phyloP scores from a whole-genome alignment of 192 early-diverging fungal genomes.

The Phycomyces nitens region DNA sequence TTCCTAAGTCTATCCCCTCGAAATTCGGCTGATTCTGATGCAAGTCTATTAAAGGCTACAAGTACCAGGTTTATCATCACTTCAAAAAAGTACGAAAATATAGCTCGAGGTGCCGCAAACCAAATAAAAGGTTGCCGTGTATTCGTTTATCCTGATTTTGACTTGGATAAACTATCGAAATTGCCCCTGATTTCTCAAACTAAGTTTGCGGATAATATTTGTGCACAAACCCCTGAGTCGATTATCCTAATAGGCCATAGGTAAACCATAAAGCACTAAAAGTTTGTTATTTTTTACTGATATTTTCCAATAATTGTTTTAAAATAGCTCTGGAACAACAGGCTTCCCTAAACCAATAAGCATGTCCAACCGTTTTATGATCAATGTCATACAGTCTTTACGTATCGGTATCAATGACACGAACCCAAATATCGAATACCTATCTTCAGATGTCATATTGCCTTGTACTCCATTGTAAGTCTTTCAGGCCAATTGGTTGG shows the following conservation, averaged over 20 bases:
- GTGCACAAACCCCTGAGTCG: too few relatives aligned
- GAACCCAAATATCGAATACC: too few relatives aligned
- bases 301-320: too few relatives aligned
- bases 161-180: slow-evolving; percentile 2
- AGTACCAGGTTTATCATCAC: not conserved
- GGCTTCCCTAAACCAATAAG: slow-evolving; percentile 8
- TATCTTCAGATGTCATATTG: not conserved
- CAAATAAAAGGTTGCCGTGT: not conserved
- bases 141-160: not conserved
- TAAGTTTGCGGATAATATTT: too few relatives aligned
- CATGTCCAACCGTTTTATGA: slow-evolving; percentile 1
- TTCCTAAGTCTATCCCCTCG: slow-evolving; percentile 1
- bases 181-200: too few relatives aligned
- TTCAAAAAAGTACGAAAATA: not conserved
- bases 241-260: too few relatives aligned
- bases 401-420: too few relatives aligned
- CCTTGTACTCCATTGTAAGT: not conserved
- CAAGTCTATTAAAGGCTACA: slow-evolving; percentile 1
- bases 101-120: not conserved
- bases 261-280: too few relatives aligned
- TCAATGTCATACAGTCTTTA: not conserved
- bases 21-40: not conserved
- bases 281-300: too few relatives aligned
- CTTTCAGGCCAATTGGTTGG: not conserved
- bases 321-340: slow-evolving; percentile 8